Evolutionary conservation across 2,329 filamentous ascomycete species (phyloP), one percentile per base, ranked within the genome.

Genomic region (Torrubiellomyces zombiae): DNA sequence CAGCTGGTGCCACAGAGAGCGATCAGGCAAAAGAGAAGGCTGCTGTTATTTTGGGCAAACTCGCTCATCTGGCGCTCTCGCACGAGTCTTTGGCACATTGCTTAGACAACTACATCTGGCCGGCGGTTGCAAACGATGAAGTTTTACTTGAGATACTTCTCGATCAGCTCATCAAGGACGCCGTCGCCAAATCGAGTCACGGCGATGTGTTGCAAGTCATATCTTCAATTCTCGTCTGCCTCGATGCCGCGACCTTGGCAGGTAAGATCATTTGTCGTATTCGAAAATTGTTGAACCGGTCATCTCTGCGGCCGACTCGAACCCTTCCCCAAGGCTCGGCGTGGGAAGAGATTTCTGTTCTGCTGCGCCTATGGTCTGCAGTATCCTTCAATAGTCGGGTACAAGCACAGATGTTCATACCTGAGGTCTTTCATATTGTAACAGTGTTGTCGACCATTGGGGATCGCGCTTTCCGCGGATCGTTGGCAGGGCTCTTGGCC

Each of bases 361-460:
- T 78, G 16, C 52, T 78, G 24, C 67, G 71, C 22, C 72, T 78
- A 33, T 75, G 69, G 32, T 51, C 76, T 9, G 64, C 70, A 2
- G 52, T 75, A 25, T 77, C 73, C 2, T 78, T 78, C 34, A 67
- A 76, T 42, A 72, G 64, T 33, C 67, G 70, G 13, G 60, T 73
- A 9, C 73, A 78, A 43, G 63, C 71, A 4, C 72, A 77, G 43
- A 54, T 76, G 21, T 78, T 69, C 36, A 50, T 78, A 5, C 72
- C 73, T 0, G 73, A 78, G 40, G 58, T 78, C 22, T 77, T 77
- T 41, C 73, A 78, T 44, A 57, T 77, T 24, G 68, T 76, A 30
- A 76, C 73, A 0, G 75, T 78, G 68, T 55, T 77, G 14, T 67
- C 69, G 18, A 76, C 76, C 36, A 75, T 67, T 2, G 73, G 73